Percentiles rank a stretch among this genome's conserved stretches.
Conservation (phyloP, 1,139 yeast species). For the Hansenula lynferdii region DNA sequence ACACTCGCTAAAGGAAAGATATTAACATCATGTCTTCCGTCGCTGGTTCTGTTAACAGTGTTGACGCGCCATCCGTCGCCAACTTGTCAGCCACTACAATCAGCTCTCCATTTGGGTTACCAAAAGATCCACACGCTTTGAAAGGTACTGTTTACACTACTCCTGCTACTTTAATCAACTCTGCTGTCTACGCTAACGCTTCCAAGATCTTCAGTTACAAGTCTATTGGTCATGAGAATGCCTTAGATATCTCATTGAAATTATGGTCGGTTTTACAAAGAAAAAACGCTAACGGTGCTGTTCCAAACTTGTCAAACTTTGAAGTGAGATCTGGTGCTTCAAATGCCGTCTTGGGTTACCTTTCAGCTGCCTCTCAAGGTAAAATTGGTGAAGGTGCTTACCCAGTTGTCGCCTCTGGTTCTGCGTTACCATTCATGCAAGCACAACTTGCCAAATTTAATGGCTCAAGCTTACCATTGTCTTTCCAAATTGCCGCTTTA, state of each 20-base stretch:
- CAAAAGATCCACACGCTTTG: conserved; percentile 51
- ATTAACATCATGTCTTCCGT: no score
- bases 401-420: conserved; percentile 61
- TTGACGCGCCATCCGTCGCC: conserved; percentile 13
- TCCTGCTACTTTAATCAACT: conserved; percentile 61
- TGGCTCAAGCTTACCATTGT: conserved; percentile 49
- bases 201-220: conserved; percentile 68
- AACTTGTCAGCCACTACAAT: conserved; percentile 30
- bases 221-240: conserved; percentile 55
- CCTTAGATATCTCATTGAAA: conserved; percentile 55
- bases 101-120: conserved; percentile 51
- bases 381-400: conserved; percentile 20
- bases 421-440: conserved; percentile 64
- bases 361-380: conserved; percentile 38
- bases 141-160: conserved; percentile 51
- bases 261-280: conserved; percentile 58
- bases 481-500: conserved; percentile 70
- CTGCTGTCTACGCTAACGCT: conserved; percentile 59
- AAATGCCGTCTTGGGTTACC: conserved; percentile 70
- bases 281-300: conserved; percentile 47
- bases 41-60: conserved; percentile 16
- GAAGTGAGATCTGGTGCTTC: conserved; percentile 88
- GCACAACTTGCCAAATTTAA: conserved; percentile 34
- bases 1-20: neutral
- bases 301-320: conserved; percentile 55